These are phyloP conservation scores for Pythium inflatum DNA, from an alignment of 352 stramenopile genomes.

Conservation along the genomic window DNA sequence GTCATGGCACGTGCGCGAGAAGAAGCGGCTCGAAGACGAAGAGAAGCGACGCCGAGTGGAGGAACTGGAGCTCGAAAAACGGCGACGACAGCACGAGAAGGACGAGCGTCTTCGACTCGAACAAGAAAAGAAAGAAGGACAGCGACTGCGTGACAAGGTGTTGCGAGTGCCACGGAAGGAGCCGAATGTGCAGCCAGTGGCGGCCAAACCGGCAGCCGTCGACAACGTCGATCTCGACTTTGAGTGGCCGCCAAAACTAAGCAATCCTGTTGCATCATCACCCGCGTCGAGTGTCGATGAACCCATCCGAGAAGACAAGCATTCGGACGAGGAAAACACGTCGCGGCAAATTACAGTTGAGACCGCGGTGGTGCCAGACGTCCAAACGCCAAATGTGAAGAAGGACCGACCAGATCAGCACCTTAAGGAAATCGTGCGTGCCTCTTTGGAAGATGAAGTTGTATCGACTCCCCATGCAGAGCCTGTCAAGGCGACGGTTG, in stretches of 20 bases:
- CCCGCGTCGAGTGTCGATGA: neutral
- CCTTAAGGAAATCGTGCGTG: neutral
- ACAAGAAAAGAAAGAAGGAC: constrained; percentile 6
- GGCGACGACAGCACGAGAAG: constrained; percentile 11
- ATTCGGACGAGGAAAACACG: constrained; percentile 20
- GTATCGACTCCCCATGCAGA: neutral
- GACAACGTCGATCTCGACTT: neutral
- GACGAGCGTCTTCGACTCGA: constrained; percentile 3
- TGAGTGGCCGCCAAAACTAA: neutral
- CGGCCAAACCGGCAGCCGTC: neutral
- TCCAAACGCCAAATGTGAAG: neutral
- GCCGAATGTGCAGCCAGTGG: neutral
- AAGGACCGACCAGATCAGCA: neutral
- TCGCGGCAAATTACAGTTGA: neutral
- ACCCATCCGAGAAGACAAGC: constrained; percentile 4
- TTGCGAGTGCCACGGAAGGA: too few species aligned
- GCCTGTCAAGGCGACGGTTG: neutral
- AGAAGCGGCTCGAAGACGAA: constrained; percentile 34
- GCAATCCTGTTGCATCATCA: neutral
- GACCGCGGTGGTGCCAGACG: neutral
- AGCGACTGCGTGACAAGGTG: neutral
- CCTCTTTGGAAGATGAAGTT: neutral
- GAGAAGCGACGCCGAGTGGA: constrained; percentile 15
- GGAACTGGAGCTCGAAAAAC: constrained; percentile 4
- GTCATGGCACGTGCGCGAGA: constrained; percentile 57